These are phyloP conservation scores for Canavalia ensiformis DNA, from an alignment of 306 rosid genomes.

Conservation along the genomic window DNA sequence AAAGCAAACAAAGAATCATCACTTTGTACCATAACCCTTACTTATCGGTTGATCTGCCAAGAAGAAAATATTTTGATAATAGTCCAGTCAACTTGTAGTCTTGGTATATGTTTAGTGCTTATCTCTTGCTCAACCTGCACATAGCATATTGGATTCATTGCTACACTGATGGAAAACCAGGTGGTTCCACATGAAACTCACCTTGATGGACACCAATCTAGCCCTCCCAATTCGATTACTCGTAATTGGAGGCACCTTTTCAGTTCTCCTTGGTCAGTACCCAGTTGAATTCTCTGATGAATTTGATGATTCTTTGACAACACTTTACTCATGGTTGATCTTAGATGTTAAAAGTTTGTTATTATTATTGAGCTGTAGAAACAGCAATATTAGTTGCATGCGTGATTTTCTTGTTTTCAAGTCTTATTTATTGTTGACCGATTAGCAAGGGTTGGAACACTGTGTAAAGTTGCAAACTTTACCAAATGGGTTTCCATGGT, in stretches of 20 bases:
- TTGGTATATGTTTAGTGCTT: neutral
- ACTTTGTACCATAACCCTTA: too few relatives aligned
- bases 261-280: slow-evolving; percentile 76
- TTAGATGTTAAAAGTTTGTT: neutral
- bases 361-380: neutral
- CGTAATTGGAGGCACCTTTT: slow-evolving; percentile 81
- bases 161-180: slow-evolving; percentile 49
- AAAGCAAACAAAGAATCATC: neutral
- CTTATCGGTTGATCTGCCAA: neutral
- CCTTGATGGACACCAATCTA: slow-evolving; percentile 47
- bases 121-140: neutral
- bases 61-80: neutral
- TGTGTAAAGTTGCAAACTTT: slow-evolving; percentile 42
- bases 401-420: neutral
- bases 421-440: slow-evolving; percentile 10
- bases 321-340: neutral
- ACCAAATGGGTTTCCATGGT: slow-evolving; percentile 37
- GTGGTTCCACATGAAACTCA: slow-evolving; percentile 52
- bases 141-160: neutral
- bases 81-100: neutral
- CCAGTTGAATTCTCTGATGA: slow-evolving; percentile 30
- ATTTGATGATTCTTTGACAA: slow-evolving; percentile 21
- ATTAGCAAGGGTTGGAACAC: slow-evolving; percentile 20
- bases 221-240: slow-evolving; percentile 68
- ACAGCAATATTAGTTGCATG: neutral